A percentile compares a stretch with the other conserved stretches of the same genome.
Evolutionary conservation across 192 early-diverging fungal species (phyloP).

Genomic region (Backusella liffmaniae): DNA sequence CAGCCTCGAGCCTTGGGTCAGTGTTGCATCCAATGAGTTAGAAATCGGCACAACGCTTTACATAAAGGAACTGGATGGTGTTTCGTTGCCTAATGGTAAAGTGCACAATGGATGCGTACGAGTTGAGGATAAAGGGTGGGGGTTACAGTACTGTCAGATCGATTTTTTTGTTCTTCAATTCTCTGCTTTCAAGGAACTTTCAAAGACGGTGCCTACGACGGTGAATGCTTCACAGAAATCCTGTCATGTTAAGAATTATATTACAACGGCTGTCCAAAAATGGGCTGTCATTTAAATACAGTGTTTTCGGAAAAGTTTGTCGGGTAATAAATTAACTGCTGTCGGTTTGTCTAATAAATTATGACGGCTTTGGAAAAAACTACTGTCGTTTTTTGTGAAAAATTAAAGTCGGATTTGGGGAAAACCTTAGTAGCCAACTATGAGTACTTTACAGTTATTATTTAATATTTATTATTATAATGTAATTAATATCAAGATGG

Average conservation of each 20-base stretch:
- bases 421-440: too few relatives aligned
- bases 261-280: slow-evolving; percentile 1
- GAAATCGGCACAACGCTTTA: slow-evolving; percentile 27
- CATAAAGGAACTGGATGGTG: slow-evolving; percentile 32
- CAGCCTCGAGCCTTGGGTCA: slow-evolving; percentile 34
- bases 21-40: slow-evolving; percentile 40
- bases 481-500: too few relatives aligned
- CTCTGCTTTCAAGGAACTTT: slow-evolving; percentile 1
- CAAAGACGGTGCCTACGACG: background rate
- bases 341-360: too few relatives aligned
- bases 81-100: slow-evolving; percentile 31
- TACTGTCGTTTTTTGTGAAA: too few relatives aligned
- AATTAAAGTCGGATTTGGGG: too few relatives aligned
- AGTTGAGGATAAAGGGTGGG: slow-evolving; percentile 38
- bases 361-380: too few relatives aligned
- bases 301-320: too few relatives aligned
- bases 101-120: slow-evolving; percentile 43
- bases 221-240: slow-evolving; percentile 1
- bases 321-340: too few relatives aligned
- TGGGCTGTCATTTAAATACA: slow-evolving; percentile 22
- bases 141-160: slow-evolving; percentile 29
- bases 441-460: too few relatives aligned
- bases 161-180: slow-evolving; percentile 33
- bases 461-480: too few relatives aligned
- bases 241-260: slow-evolving; percentile 19